phyloP scores from a whole-genome alignment of 2,329 filamentous ascomycete species.

The Neophaeococcomyces aloes region DNA sequence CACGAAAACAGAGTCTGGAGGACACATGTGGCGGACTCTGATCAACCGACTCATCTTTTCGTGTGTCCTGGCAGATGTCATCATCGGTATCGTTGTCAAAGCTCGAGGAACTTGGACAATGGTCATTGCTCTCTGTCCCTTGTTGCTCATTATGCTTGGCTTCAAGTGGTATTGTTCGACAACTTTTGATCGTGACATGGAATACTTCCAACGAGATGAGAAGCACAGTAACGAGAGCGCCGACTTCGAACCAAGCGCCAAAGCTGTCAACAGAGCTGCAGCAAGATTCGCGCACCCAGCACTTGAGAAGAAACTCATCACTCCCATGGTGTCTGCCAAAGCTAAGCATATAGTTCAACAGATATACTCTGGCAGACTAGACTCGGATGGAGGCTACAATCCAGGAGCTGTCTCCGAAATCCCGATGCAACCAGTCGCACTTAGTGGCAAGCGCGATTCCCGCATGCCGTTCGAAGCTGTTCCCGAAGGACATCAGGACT shows the following conservation, averaged over 20 bases:
- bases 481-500: constrained; percentile 74
- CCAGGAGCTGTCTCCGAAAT: constrained; percentile 58
- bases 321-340: constrained; percentile 89
- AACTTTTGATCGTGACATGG: constrained; percentile 66
- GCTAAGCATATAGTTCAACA: constrained; percentile 77
- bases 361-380: constrained; percentile 73
- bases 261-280: constrained; percentile 54
- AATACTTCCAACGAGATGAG: constrained; percentile 62
- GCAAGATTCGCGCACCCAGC: constrained; percentile 80
- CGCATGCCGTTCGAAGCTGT: constrained; percentile 81
- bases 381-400: constrained; percentile 50
- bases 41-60: constrained; percentile 90
- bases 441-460: constrained; percentile 22
- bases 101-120: constrained; percentile 55
- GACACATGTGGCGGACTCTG: constrained; percentile 79
- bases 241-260: constrained; percentile 18
- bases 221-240: constrained; percentile 33
- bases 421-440: constrained; percentile 47
- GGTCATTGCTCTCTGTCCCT: constrained; percentile 59
- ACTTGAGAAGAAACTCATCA: constrained; percentile 78
- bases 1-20: constrained; percentile 93
- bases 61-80: constrained; percentile 63
- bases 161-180: constrained; percentile 81
- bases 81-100: constrained; percentile 67
- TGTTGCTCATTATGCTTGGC: constrained; percentile 64